Percentiles rank a stretch among this genome's conserved stretches.
These are phyloP conservation scores for Xylaria intraflava DNA, from an alignment of 495 filamentous ascomycete genomes.

Conservation along the genomic window DNA sequence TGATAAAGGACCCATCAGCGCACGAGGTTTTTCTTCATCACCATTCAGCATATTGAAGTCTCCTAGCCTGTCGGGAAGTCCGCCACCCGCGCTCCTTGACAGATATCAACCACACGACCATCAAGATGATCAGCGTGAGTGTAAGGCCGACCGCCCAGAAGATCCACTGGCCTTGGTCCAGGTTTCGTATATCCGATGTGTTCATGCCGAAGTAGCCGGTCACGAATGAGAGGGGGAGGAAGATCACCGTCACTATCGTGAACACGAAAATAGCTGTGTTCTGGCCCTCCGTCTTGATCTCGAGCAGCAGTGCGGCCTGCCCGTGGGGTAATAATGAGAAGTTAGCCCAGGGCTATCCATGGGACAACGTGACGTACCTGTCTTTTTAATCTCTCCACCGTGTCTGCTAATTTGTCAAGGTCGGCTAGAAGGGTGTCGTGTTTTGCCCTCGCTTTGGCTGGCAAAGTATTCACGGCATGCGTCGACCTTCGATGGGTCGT, in stretches of 20 bases:
- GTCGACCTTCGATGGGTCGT: background rate
- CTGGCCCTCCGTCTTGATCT: slow-evolving; percentile 32
- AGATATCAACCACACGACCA: background rate
- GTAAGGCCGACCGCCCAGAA: slow-evolving; percentile 44
- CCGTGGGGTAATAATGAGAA: background rate
- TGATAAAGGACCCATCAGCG: too few relatives aligned
- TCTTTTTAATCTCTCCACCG: background rate
- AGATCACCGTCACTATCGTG: slow-evolving; percentile 57
- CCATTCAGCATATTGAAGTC: background rate
- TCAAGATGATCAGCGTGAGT: slow-evolving; percentile 31
- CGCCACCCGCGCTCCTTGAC: background rate
- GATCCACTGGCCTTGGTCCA: slow-evolving; percentile 33
- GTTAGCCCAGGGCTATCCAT: background rate
- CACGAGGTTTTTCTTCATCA: background rate
- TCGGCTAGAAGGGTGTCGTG: background rate
- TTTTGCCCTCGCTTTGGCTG: background rate
- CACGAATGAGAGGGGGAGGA: slow-evolving; percentile 56
- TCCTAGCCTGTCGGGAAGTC: background rate
- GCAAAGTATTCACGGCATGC: background rate
- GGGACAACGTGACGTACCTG: background rate
- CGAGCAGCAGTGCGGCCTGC: slow-evolving; percentile 5
- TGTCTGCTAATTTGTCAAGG: background rate
- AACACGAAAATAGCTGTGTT: slow-evolving; percentile 46
- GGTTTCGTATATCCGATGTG: slow-evolving; percentile 42
- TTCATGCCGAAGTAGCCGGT: slow-evolving; percentile 58